Evolutionary conservation across 2,329 filamentous ascomycete species (phyloP), one percentile per base, ranked within the genome.

Genomic region (Parastagonospora avenae): DNA sequence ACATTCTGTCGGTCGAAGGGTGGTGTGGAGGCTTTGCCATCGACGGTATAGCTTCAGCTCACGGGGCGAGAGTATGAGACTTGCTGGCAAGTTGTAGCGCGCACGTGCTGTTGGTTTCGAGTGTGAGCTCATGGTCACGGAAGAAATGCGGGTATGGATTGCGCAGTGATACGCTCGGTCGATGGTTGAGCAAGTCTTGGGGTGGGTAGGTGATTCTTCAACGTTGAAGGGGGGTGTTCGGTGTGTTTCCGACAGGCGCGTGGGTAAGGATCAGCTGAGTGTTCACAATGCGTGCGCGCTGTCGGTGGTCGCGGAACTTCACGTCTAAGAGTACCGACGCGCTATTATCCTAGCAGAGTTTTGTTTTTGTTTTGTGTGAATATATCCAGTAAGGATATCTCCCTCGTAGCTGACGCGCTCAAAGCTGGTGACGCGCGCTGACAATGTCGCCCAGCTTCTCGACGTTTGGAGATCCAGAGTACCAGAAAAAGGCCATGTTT

Each of bases 1-100:
- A 30, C 60, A 58, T 19, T 64, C 54, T 8, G 48, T 48, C 6
- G 61, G 50, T 19, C 49, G 54, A 9, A 62, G 32, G n/a, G 54
- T 60, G 8, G 59, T 63, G 32, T 58, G 60, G 30, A 64, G 42
- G 31, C 55, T 57, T 19, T 69, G 66, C 61, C 62, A 70, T 41
- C 59, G 58, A 44, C 59, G 58, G 35, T 67, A 70, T 29, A 63
- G 57, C 39, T 67, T 68, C n/a, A 65, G 48, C 31, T 69, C 63
- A 27, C 60, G 55, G 8, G 58, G 50, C 27, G 64, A 45, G 30
- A 70, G 48, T 28, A 70, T 63, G 19, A 62, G 48, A 39, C 57
- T 61, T 10, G 66, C 67, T 24, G 63, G 55, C 31, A 67, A 50
- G 16, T 52, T 54, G 16, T 52, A 48, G 31, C 54, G 49, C 19